Conservation (phyloP, 1,139 yeast species). For the Geotrichum carabidarum region DNA sequence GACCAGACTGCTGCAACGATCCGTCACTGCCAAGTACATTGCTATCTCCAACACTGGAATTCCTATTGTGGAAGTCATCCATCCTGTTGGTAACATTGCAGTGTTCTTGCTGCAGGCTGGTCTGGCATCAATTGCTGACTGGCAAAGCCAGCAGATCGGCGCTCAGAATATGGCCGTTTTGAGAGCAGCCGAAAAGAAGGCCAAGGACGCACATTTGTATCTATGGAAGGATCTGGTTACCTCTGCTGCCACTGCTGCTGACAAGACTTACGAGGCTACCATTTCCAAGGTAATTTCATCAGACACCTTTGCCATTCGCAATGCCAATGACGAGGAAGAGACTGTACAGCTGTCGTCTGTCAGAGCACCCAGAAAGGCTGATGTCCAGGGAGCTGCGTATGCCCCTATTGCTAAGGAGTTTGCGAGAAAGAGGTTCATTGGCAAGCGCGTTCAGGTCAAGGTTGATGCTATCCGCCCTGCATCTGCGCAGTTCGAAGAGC, state of each 20-base stretch:
- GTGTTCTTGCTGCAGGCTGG: conserved; percentile 65
- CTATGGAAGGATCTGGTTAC: conserved; percentile 48
- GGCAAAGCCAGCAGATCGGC: conserved; percentile 77
- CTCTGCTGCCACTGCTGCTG: conserved; percentile 30
- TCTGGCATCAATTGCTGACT: conserved; percentile 68
- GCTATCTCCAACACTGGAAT: conserved; percentile 55
- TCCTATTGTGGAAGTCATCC: conserved; percentile 52
- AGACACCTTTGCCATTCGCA: conserved; percentile 57
- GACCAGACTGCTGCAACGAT: conserved; percentile 59
- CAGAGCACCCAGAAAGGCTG: conserved; percentile 65
- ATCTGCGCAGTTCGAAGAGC: conserved; percentile 57
- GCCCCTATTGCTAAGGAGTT: conserved; percentile 67
- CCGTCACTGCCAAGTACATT: conserved; percentile 52
- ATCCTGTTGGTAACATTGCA: conserved; percentile 74
- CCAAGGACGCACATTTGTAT: conserved; percentile 60
- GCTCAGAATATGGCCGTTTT: conserved; percentile 55
- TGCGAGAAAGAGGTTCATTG: conserved; percentile 62
- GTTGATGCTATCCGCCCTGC: conserved; percentile 66
- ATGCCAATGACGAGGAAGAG: conserved; percentile 39
- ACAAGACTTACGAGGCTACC: conserved; percentile 50
- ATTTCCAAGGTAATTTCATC: conserved; percentile 61
- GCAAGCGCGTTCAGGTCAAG: conserved; percentile 56
- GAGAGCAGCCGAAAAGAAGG: conserved; percentile 62
- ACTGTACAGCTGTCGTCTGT: conserved; percentile 72
- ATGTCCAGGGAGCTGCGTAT: conserved; percentile 49